Base-by-base conservation (phyloP, 75 land plant genomes). In the Azolla pinnata region DNA sequence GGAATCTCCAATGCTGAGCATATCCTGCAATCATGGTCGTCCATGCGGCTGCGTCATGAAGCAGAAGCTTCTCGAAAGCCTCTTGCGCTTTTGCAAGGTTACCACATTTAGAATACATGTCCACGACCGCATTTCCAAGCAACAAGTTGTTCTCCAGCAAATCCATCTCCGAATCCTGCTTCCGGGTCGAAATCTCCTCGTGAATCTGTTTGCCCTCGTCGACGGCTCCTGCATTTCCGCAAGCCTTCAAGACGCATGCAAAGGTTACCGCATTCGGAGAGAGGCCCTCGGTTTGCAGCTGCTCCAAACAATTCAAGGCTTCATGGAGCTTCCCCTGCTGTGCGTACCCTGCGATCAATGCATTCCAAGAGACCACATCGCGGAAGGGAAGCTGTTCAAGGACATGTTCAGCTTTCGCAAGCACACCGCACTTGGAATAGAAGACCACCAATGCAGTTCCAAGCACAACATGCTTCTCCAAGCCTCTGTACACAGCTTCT, bases 191-290 rank as follows among this genome's bases (percentile, higher is more conserved):
- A 29, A 63, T 53, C 18, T 29, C 2, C 4, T 26, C 27, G 24
- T 63, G 57, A 17, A 63, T 54, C 25, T 54, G 42, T 18, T 53
- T 56, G 2, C 65, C 65, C 60, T 33, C 17, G 0, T 54, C 32
- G 16, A 33, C 26, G 24, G 14, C 56, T 31, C 20, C n/a, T 24
- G 27, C 23, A 29, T 2, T 20, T 3, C 59, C 27, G 25, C 65
- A 63, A 1, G 60, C 60, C 25, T 54, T 28, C 20, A 63, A 33
- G 29, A 78, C 62, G 20, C 67, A 26, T 1, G 68, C 48, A 52
- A 64, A 78, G 0, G 72, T 64, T 0, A 52, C 29, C 9, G 9
- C 27, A 14, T 52, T 27, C 9, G 54, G n/a, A n/a, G n/a, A n/a
- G n/a, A n/a, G n/a, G n/a, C n/a, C n/a, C n/a, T n/a, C n/a, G n/a